phyloP scores from a whole-genome alignment of 306 rosid species.

The Fragaria iinumae region DNA sequence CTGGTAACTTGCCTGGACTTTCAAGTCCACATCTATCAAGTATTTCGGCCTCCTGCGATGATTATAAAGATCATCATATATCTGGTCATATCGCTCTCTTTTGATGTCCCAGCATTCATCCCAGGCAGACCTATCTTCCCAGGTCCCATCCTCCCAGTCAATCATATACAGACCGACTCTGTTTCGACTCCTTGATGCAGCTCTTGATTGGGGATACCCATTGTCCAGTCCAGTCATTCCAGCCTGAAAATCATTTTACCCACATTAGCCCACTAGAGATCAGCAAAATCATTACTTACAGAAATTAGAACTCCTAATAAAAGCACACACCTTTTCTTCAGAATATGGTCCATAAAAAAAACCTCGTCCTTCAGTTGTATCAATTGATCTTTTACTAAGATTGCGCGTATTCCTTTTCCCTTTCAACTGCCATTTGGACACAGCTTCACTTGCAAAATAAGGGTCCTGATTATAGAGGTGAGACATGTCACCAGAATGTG shows the following conservation, averaged over 20 bases:
- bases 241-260: slow-evolving; percentile 24
- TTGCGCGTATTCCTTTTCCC: slow-evolving; percentile 87
- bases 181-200: slow-evolving; percentile 44
- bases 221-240: slow-evolving; percentile 51
- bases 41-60: slow-evolving; percentile 59
- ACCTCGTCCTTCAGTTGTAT: slow-evolving; percentile 43
- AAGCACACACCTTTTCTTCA: slow-evolving; percentile 46
- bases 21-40: slow-evolving; percentile 75
- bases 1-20: slow-evolving; percentile 82
- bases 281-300: slow-evolving; percentile 34
- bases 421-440: slow-evolving; percentile 92
- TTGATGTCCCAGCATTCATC: slow-evolving; percentile 64
- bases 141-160: slow-evolving; percentile 71
- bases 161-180: slow-evolving; percentile 32
- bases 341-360: slow-evolving; percentile 48
- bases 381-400: slow-evolving; percentile 58
- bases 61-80: slow-evolving; percentile 39
- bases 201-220: slow-evolving; percentile 53
- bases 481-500: slow-evolving; percentile 64
- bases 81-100: slow-evolving; percentile 41
- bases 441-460: slow-evolving; percentile 60
- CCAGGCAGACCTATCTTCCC: slow-evolving; percentile 61
- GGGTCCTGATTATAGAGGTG: slow-evolving; percentile 59
- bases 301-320: slow-evolving; percentile 31
- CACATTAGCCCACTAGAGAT: slow-evolving; percentile 42